Evolutionary conservation across 495 filamentous ascomycete species (phyloP).

Genomic region (Cladorrhinum samala): DNA sequence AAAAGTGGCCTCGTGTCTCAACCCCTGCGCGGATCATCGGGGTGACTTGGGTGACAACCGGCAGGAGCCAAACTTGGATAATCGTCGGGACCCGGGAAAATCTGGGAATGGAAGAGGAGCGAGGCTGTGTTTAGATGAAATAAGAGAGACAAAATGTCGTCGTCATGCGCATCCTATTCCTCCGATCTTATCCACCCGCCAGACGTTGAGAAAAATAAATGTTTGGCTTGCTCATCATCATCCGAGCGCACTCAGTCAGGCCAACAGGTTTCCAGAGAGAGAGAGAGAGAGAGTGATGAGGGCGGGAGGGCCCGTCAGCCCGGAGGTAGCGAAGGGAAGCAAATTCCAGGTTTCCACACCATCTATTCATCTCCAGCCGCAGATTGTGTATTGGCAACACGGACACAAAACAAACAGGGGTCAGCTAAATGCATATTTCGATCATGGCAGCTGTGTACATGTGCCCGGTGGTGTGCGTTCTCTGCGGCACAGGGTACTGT

Average conservation of each 20-base stretch:
- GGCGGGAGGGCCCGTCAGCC: constrained; percentile 1
- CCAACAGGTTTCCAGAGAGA: not conserved
- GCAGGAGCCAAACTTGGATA: not conserved
- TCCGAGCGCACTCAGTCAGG: not conserved
- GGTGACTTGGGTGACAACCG: not conserved
- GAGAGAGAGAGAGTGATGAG: not conserved
- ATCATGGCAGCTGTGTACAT: no score
- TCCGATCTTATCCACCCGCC: no score
- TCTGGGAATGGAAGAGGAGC: no score
- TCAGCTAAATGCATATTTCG: not conserved
- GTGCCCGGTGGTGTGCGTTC: no score
- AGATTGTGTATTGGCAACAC: not conserved
- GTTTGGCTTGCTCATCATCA: no score
- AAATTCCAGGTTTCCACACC: not conserved
- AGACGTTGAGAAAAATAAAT: no score
- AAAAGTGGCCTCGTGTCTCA: not conserved
- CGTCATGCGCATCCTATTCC: no score
- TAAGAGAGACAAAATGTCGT: no score
- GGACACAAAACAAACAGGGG: not conserved
- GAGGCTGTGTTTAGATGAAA: not conserved
- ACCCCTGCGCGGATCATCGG: constrained; percentile 3
- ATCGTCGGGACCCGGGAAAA: not conserved
- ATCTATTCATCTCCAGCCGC: no score
- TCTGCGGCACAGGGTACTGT: no score
- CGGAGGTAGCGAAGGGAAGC: not conserved